Base-by-base conservation (phyloP, 2,329 filamentous ascomycete genomes). In the Penicillium glabrum region DNA sequence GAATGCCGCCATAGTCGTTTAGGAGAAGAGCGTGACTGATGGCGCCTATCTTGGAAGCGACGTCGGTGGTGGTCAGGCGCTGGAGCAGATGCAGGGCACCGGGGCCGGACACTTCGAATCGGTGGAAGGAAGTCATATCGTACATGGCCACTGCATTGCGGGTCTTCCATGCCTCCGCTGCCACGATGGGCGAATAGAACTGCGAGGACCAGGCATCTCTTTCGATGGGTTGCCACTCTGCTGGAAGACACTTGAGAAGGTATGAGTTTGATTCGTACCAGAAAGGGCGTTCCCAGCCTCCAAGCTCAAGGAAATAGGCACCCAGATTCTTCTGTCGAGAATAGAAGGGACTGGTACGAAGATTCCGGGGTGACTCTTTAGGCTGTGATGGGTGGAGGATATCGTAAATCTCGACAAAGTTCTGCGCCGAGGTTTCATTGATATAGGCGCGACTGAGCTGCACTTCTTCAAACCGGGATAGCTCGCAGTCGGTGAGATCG, bases 391-490 rank as follows among this genome's bases (percentile, higher is more conserved):
- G 85, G 56, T 88, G 85, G 0, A 87, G 59, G 39, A 88, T 86
- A 58, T 87, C 85, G 72, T 88, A 88, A 1, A 88, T 80, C 60
- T 88, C 85, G 24, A 84, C 80, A 49, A 88, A 88, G 61, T 84
- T 86, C 64, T 85, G 83, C 46, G 81, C 76, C 0, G 81, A 82
- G 0, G 85, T 87, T 70, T 87, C 84, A 24, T 69, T 75, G 51
- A 87, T 77, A 57, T 87, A 88, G 0, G 75, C 55, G 0, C 73
- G 79, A 2, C 78, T 81, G 9, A 86, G 74, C 62, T 88, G 85
- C 2, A 86, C 78, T 26, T 86, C 77, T 60, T 88, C 85, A 48
- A 88, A 88, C 1, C 86, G 82, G 2, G 79, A 76, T 0, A 88
- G 69, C 39, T 87, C 84, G 61, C 84, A 86, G 41, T 85, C 85